These are phyloP conservation scores for Clonostachys solani DNA, from an alignment of 2,329 filamentous ascomycete species.

Conservation along the genomic window DNA sequence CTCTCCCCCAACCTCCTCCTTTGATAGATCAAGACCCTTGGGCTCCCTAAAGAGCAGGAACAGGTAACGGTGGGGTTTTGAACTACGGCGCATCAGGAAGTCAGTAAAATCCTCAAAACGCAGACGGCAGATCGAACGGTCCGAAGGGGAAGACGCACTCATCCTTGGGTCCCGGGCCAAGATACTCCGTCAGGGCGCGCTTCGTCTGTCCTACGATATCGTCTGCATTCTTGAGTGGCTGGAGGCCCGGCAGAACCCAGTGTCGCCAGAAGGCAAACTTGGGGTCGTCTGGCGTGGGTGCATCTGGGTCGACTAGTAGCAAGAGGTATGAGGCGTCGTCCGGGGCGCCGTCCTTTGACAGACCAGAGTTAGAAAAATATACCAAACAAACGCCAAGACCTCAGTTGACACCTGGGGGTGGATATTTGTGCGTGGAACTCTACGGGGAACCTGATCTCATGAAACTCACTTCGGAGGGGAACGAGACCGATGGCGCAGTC, in stretches of 20 bases:
- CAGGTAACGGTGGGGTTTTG: slow-evolving; percentile 40
- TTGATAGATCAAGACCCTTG: slow-evolving; percentile 19
- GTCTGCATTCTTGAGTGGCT: slow-evolving; percentile 13
- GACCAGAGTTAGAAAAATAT: neutral
- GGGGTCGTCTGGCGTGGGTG: slow-evolving; percentile 48
- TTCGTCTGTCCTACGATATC: slow-evolving; percentile 16
- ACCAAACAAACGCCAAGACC: neutral
- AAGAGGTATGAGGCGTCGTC: slow-evolving; percentile 33
- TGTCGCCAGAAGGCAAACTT: slow-evolving; percentile 53
- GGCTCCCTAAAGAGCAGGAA: slow-evolving; percentile 40
- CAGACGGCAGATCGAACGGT: neutral
- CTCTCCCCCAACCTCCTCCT: slow-evolving; percentile 39
- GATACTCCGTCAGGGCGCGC: slow-evolving; percentile 32
- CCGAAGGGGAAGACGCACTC: slow-evolving; percentile 16
- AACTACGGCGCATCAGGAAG: slow-evolving; percentile 19
- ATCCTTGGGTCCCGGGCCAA: slow-evolving; percentile 39
- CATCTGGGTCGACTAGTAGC: slow-evolving; percentile 48
- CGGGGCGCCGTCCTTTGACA: neutral
- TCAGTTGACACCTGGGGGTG: neutral
- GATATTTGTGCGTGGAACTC: neutral
- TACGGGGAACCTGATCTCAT: neutral
- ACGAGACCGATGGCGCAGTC: slow-evolving; percentile 27
- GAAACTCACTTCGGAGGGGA: slow-evolving; percentile 21
- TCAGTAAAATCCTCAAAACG: neutral
- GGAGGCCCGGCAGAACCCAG: slow-evolving; percentile 40